These are phyloP conservation scores for Vigna radiata DNA, from an alignment of 306 rosid species.

Conservation along the genomic window DNA sequence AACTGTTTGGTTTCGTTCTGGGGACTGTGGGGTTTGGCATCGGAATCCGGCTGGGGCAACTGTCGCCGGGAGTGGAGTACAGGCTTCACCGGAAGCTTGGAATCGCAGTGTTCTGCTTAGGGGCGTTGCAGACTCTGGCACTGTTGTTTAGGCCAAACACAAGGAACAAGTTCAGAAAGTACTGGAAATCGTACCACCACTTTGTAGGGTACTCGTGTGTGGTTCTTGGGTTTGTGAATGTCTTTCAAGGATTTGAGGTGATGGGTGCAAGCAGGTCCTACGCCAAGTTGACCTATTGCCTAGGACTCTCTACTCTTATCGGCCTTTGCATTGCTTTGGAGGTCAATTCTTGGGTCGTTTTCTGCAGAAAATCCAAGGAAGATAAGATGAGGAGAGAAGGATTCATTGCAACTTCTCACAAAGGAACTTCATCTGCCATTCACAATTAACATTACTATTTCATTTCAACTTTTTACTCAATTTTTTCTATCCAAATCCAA, in stretches of 20 bases:
- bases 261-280: constrained; percentile 89
- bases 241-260: constrained; percentile 83
- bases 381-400: constrained; percentile 89
- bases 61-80: constrained; percentile 80
- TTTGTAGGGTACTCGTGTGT: constrained; percentile 96
- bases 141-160: constrained; percentile 79
- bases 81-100: constrained; percentile 86
- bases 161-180: constrained; percentile 82
- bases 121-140: constrained; percentile 79
- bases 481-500: background rate
- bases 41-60: constrained; percentile 69
- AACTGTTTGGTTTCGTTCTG: constrained; percentile 63
- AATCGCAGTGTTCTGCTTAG: constrained; percentile 68
- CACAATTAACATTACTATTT: constrained; percentile 37
- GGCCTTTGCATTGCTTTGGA: constrained; percentile 82
- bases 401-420: constrained; percentile 64
- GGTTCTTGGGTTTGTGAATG: constrained; percentile 87
- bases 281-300: constrained; percentile 75
- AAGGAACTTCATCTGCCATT: constrained; percentile 64
- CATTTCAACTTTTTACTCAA: background rate
- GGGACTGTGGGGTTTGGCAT: constrained; percentile 79
- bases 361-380: constrained; percentile 87
- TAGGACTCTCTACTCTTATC: constrained; percentile 70
- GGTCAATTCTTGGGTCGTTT: constrained; percentile 94
- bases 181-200: constrained; percentile 96